Evolutionary conservation across 805 yeast species (phyloP).

Genomic region (Starmerella sirachaensis): DNA sequence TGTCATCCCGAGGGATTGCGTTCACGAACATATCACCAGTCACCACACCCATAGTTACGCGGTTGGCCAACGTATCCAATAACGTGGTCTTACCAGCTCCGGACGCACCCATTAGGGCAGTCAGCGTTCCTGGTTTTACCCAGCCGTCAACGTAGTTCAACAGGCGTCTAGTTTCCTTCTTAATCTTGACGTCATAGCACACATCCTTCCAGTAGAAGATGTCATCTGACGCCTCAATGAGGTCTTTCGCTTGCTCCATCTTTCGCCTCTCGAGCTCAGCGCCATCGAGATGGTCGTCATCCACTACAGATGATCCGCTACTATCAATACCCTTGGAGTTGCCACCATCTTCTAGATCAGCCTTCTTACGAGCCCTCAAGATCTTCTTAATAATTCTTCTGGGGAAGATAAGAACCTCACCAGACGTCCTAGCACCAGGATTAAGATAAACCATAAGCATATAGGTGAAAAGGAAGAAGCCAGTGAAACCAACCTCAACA

Average conservation of each 20-base stretch:
- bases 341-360: conserved; percentile 6
- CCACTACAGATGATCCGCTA: conserved; percentile 22
- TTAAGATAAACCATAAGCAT: conserved; percentile 25
- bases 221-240: conserved; percentile 33
- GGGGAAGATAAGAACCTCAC: conserved; percentile 26
- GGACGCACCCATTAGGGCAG: conserved; percentile 76
- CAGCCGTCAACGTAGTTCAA: conserved; percentile 51
- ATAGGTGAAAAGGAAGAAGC: conserved; percentile 32
- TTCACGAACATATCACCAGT: conserved; percentile 64
- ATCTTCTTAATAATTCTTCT: conserved; percentile 16
- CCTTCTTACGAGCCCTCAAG: conserved; percentile 3
- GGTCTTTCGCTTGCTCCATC: conserved; percentile 16
- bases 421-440: conserved; percentile 27
- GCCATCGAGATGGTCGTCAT: conserved; percentile 24
- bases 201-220: conserved; percentile 54
- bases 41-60: conserved; percentile 58
- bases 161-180: conserved; percentile 30
- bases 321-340: conserved; percentile 26
- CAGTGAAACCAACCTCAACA: conserved; percentile 42
- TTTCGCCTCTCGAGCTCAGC: conserved; percentile 22
- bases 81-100: conserved; percentile 82
- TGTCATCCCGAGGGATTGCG: conserved; percentile 48
- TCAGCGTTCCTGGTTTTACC: conserved; percentile 69
- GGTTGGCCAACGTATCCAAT: conserved; percentile 58
- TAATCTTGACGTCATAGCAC: conserved; percentile 41